phyloP scores from a whole-genome alignment of 208 protist species.

The Wallacemonas rigidus region DNA sequence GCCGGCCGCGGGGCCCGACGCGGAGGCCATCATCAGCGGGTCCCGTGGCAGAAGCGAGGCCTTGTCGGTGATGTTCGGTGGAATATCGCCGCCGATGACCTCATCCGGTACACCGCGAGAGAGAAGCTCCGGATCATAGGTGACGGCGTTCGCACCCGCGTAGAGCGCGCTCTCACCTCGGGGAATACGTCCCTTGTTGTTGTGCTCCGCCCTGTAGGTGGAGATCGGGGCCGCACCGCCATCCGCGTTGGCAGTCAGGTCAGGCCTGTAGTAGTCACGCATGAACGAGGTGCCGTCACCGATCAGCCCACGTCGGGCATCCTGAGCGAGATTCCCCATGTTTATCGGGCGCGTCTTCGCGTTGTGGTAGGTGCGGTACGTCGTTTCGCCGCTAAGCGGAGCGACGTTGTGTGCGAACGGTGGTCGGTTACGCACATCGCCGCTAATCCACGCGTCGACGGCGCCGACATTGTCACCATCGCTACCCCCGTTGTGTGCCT shows the following conservation, averaged over 20 bases:
- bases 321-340: neutral
- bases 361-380: conserved; percentile 35
- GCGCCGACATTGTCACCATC: conserved; percentile 8
- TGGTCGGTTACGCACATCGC: conserved; percentile 74
- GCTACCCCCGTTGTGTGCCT: neutral
- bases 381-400: conserved; percentile 38
- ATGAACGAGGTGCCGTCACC: conserved; percentile 33
- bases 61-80: conserved; percentile 71
- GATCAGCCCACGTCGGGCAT: conserved; percentile 4
- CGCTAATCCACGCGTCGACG: conserved; percentile 44
- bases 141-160: conserved; percentile 41
- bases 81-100: conserved; percentile 51
- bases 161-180: conserved; percentile 39
- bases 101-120: conserved; percentile 33
- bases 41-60: conserved; percentile 54
- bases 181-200: conserved; percentile 23
- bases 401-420: conserved; percentile 51
- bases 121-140: conserved; percentile 67
- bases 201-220: conserved; percentile 70
- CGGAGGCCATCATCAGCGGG: conserved; percentile 12
- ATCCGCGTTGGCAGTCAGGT: conserved; percentile 42
- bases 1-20: neutral
- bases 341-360: conserved; percentile 9
- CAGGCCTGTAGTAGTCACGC: conserved; percentile 35
- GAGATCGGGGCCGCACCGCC: conserved; percentile 53